A percentile compares a stretch with the other conserved stretches of the same genome.
Evolutionary conservation across 2,329 filamentous ascomycete genomes (phyloP).

Genomic region (Claviceps quebecensis): DNA sequence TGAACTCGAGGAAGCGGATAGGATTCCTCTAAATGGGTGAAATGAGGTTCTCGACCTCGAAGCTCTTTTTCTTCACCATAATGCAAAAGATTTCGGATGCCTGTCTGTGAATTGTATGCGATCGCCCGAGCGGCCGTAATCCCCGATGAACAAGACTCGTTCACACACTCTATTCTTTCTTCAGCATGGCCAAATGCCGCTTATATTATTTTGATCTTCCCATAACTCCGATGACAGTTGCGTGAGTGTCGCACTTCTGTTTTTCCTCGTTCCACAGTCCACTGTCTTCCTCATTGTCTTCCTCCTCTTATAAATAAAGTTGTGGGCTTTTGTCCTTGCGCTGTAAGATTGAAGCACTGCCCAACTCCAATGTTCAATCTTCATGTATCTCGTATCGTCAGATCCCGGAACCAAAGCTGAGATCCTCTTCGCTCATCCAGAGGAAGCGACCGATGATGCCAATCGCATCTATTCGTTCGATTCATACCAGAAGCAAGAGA

Average conservation of each 20-base stretch:
- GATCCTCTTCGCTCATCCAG: too few relatives aligned
- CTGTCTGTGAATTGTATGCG: neutral
- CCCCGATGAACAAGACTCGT: too few relatives aligned
- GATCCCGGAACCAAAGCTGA: too few relatives aligned
- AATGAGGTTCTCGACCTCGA: slow-evolving; percentile 9
- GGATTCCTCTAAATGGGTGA: slow-evolving; percentile 20
- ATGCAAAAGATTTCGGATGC: neutral
- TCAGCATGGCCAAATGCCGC: neutral
- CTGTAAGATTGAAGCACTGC: neutral
- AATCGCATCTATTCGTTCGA: too few relatives aligned
- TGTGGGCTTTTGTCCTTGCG: neutral
- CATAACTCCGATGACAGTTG: too few relatives aligned
- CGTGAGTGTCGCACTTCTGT: neutral
- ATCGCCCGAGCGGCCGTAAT: neutral
- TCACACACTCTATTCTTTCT: neutral
- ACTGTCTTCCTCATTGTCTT: neutral
- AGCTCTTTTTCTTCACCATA: neutral
- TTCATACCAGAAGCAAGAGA: too few relatives aligned
- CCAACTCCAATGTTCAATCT: neutral
- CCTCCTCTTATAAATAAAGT: too few relatives aligned
- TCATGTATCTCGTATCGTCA: neutral
- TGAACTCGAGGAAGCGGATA: slow-evolving; percentile 12
- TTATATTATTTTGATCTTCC: neutral
- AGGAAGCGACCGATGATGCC: too few relatives aligned
- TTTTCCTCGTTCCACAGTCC: too few relatives aligned